These are phyloP conservation scores for Cornus kousa DNA, from an alignment of 148 eudicot species.

Conservation along the genomic window DNA sequence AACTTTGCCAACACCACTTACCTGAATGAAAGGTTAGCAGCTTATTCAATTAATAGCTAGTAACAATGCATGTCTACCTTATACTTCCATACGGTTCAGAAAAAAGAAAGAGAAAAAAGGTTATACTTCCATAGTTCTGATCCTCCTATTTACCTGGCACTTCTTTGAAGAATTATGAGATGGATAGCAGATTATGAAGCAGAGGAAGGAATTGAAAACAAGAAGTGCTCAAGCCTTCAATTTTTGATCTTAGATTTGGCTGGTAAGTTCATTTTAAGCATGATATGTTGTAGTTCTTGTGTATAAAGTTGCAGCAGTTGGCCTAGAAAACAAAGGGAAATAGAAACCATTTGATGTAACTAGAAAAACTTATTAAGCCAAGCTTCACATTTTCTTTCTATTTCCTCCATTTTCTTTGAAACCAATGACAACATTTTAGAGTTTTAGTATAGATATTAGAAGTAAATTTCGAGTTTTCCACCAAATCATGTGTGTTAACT, in stretches of 20 bases:
- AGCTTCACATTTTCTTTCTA: background rate
- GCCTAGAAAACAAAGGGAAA: background rate
- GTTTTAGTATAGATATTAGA: too few relatives aligned
- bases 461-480: background rate
- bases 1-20: constrained; percentile 54
- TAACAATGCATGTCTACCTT: background rate
- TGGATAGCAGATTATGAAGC: constrained; percentile 52
- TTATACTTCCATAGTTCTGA: background rate
- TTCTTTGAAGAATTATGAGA: constrained; percentile 39
- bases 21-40: constrained; percentile 49
- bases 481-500: background rate
- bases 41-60: background rate
- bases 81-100: too few relatives aligned
- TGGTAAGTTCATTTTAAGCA: constrained; percentile 21
- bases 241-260: constrained; percentile 49
- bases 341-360: background rate
- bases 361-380: background rate
- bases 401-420: too few relatives aligned
- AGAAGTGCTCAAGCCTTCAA: constrained; percentile 21
- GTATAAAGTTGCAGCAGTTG: background rate
- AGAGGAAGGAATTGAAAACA: constrained; percentile 23
- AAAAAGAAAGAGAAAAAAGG: too few relatives aligned
- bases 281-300: background rate
- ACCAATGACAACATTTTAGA: too few relatives aligned
- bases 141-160: background rate